Base-by-base conservation (phyloP, 106 monocot genomes). In the Ottelia alismoides region DNA sequence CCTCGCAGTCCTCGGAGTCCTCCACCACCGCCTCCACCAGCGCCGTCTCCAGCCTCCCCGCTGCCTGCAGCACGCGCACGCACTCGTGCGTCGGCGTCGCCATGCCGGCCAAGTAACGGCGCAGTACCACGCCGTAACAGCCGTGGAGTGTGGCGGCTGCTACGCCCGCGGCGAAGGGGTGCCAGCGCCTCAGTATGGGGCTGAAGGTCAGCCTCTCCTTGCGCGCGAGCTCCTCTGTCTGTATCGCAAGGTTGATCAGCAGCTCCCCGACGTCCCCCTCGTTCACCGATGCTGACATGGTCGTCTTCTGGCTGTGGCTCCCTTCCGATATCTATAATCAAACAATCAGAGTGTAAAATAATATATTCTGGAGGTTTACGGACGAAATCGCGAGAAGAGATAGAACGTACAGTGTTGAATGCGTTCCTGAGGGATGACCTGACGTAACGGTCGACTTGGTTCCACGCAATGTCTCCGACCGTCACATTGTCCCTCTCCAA, bases 11-110 rank as follows among this genome's bases (percentile, higher is more conserved):
- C 6, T n/a, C 29, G 0, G 58, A 47, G 30, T 77, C 77, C 67
- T 72, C 77, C 0, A 54, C 57, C 17, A 58, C 77, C 72, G 72
- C 67, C 27, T 77, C 53, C 20, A 72, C 58, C 63, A 77, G 58
- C 9, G 24, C 63, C 29, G 66, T 68, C 52, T 77, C 77, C 22
- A 77, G 63, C 35, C 58, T 72, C 19, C 63, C 72, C 0, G 72
- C 77, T 0, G 63, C 50, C 7, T 77, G 61, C 29, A 77, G 47
- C 1, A 77, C 67, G 57, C n/a, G n/a, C n/a, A n/a, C n/a, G n/a
- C n/a, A n/a, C n/a, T n/a, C n/a, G n/a, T n/a, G n/a, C n/a, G n/a
- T n/a, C n/a, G n/a, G n/a, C n/a, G n/a, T n/a, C n/a, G n/a, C n/a
- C n/a, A n/a, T n/a, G n/a, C n/a, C n/a, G 1, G 29, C 28, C 40